A percentile compares a stretch with the other conserved stretches of the same genome.
These are phyloP conservation scores for Agaricales sp. DNA, from an alignment of 1,284 basidiomycete species.

Conservation along the genomic window DNA sequence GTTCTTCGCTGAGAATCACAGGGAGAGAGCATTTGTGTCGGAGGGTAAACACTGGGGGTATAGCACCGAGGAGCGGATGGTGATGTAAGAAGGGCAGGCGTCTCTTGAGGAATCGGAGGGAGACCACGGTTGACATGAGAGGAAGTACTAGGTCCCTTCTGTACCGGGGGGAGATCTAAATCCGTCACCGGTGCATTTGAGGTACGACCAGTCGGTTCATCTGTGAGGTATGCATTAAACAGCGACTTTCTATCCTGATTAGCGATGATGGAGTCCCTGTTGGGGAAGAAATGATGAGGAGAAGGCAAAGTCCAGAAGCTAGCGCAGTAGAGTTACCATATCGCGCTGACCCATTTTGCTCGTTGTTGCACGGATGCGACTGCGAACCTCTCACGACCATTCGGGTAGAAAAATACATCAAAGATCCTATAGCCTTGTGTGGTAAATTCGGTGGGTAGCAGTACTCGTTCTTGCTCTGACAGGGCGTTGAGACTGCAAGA, in stretches of 20 bases:
- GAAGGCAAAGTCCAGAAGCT: neutral
- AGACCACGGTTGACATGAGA: conserved; percentile 17
- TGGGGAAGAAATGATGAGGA: neutral
- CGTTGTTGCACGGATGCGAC: conserved; percentile 48
- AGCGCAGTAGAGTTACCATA: conserved; percentile 39
- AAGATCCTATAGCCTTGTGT: conserved; percentile 40
- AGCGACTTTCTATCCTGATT: neutral
- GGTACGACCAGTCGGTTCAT: neutral
- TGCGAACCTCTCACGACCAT: conserved; percentile 47
- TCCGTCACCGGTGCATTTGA: conserved; percentile 12
- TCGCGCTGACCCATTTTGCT: conserved; percentile 58
- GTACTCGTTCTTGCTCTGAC: conserved; percentile 27
- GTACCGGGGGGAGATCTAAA: neutral
- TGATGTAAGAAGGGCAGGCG: neutral
- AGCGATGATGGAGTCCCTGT: neutral
- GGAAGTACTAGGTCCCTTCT: conserved; percentile 6
- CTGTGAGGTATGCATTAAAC: neutral
- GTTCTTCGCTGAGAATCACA: conserved; percentile 15
- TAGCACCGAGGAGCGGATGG: conserved; percentile 12
- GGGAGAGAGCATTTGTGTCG: conserved; percentile 13
- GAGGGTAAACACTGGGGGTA: conserved; percentile 17
- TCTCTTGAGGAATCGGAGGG: conserved; percentile 20
- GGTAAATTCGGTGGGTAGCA: conserved; percentile 25
- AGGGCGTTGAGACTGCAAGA: conserved; percentile 39
- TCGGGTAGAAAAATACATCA: conserved; percentile 48